Evolutionary conservation across 768 basidiomycete genomes (phyloP).

Genomic region (Clitopilus hobsonii): DNA sequence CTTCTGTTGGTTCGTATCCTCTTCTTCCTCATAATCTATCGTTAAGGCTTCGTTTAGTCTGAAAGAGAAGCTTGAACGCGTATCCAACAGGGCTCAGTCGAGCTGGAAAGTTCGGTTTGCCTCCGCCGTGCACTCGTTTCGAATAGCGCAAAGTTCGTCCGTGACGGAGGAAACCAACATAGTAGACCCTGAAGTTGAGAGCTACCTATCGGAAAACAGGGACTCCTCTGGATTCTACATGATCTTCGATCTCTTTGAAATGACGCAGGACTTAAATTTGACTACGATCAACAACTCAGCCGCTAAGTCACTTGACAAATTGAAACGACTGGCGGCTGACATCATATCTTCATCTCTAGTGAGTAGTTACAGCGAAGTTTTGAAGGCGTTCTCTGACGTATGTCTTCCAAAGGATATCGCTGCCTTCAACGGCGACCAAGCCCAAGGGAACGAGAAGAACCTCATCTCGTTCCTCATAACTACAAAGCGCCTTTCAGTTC

Average conservation of each 20-base stretch:
- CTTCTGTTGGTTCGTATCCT: conserved; percentile 29
- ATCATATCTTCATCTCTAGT: conserved; percentile 54
- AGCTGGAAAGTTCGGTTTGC: conserved; percentile 40
- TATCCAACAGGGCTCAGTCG: conserved; percentile 24
- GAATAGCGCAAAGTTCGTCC: conserved; percentile 26
- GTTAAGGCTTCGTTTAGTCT: conserved; percentile 24
- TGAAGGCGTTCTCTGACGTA: neutral
- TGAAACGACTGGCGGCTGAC: conserved; percentile 40
- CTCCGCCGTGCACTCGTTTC: conserved; percentile 27
- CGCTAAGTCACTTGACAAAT: conserved; percentile 19
- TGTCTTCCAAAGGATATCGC: conserved; percentile 47
- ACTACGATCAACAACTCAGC: conserved; percentile 23
- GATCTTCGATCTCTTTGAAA: conserved; percentile 48
- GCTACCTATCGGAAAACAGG: conserved; percentile 42
- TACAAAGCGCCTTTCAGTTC: conserved; percentile 37
- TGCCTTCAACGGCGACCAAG: conserved; percentile 46
- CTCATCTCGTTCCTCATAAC: conserved; percentile 46
- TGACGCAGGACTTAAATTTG: conserved; percentile 40
- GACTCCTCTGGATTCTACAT: conserved; percentile 44
- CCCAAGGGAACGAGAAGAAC: conserved; percentile 31
- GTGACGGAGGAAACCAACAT: conserved; percentile 18
- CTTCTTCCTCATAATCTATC: conserved; percentile 4
- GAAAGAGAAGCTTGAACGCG: conserved; percentile 29
- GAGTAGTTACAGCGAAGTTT: conserved; percentile 9
- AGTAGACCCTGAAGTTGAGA: conserved; percentile 35